These are phyloP conservation scores for Akanthomyces lecanii DNA, from an alignment of 2,329 filamentous ascomycete species.

Conservation along the genomic window DNA sequence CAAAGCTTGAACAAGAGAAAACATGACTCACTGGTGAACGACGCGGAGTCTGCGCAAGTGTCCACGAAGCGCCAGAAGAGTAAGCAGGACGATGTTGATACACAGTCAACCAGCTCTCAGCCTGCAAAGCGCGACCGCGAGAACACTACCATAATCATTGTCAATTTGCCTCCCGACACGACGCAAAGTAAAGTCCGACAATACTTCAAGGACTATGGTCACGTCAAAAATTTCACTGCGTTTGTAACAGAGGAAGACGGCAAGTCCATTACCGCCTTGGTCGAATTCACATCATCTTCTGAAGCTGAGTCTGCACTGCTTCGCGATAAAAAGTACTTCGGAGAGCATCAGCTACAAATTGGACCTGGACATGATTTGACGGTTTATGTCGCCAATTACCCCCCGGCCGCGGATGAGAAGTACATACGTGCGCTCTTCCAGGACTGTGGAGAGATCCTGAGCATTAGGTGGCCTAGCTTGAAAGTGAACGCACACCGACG, in stretches of 20 bases:
- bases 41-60: constrained; percentile 38
- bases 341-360: constrained; percentile 69
- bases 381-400: constrained; percentile 88
- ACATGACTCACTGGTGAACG: constrained; percentile 54
- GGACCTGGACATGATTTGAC: constrained; percentile 72
- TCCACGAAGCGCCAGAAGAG: constrained; percentile 64
- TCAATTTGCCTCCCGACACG: constrained; percentile 66
- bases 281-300: constrained; percentile 79
- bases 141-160: constrained; percentile 78
- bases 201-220: constrained; percentile 89
- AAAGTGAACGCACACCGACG: constrained; percentile 84
- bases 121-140: constrained; percentile 77
- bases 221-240: constrained; percentile 72
- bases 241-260: constrained; percentile 57
- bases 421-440: constrained; percentile 67
- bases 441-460: constrained; percentile 75
- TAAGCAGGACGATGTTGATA: constrained; percentile 31
- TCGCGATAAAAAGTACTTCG: constrained; percentile 75
- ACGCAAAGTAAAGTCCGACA: constrained; percentile 72
- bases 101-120: constrained; percentile 14
- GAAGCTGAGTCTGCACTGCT: constrained; percentile 79
- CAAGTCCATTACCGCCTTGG: constrained; percentile 64
- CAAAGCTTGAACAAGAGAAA: constrained; percentile 64
- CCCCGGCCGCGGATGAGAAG: constrained; percentile 66
- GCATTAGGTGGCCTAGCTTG: constrained; percentile 84